Evolutionary conservation across 371 early-diverging fungal genomes (phyloP).

Genomic region (Sporodiniella umbellata): DNA sequence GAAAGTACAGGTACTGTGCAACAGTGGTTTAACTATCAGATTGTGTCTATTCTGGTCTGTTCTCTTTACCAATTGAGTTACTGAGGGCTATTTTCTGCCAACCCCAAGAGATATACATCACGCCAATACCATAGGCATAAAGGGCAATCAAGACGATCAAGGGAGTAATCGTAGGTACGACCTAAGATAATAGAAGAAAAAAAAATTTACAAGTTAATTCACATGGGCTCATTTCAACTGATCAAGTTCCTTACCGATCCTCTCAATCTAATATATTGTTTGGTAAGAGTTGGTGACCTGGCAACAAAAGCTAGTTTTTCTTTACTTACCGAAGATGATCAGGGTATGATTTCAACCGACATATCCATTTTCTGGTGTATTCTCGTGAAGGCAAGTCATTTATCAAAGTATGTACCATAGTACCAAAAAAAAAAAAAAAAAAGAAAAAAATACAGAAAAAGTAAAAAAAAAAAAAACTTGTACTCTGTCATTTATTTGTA

Average conservation of each 20-base stretch:
- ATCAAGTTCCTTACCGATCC: constrained; percentile 36
- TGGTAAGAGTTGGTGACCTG: neutral
- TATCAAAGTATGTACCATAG: neutral
- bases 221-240: neutral
- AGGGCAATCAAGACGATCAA: constrained; percentile 22
- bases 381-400: constrained; percentile 12
- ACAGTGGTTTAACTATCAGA: too few species aligned
- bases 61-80: constrained; percentile 32
- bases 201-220: neutral
- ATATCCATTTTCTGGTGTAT: constrained; percentile 17
- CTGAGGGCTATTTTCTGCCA: constrained; percentile 29
- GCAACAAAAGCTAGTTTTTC: neutral
- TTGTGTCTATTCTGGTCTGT: too few species aligned
- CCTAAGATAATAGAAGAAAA: constrained; percentile 9
- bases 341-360: constrained; percentile 16
- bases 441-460: neutral
- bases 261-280: constrained; percentile 15
- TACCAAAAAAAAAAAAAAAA: neutral
- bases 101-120: constrained; percentile 25
- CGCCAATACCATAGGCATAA: constrained; percentile 28
- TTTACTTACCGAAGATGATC: constrained; percentile 25
- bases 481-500: neutral
- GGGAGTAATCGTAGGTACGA: constrained; percentile 33
- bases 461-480: neutral
- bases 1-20: constrained; percentile 49